These are phyloP conservation scores for Rugonectria rugulosa DNA, from an alignment of 2,329 filamentous ascomycete genomes.

Conservation along the genomic window DNA sequence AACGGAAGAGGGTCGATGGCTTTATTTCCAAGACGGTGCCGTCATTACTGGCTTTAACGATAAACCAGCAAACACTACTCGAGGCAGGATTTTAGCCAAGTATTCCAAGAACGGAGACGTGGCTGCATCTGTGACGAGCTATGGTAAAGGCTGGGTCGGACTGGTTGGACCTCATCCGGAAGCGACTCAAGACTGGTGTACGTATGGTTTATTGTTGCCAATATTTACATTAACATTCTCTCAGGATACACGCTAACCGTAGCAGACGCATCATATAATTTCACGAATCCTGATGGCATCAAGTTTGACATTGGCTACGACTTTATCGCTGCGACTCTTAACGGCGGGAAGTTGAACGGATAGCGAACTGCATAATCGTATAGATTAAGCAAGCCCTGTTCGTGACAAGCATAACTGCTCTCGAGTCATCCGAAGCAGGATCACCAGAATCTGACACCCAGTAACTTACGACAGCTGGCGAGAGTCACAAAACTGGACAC, in stretches of 20 bases:
- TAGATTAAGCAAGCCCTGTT: too few relatives aligned
- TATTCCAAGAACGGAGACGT: conserved; percentile 35
- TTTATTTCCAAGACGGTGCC: conserved; percentile 39
- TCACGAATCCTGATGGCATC: conserved; percentile 34
- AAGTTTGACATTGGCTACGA: conserved; percentile 32
- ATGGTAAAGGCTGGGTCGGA: conserved; percentile 35
- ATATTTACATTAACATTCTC: background rate
- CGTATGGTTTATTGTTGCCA: too few relatives aligned
- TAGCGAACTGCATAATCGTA: too few relatives aligned
- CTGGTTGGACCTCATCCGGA: conserved; percentile 38
- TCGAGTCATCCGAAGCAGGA: too few relatives aligned
- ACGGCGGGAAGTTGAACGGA: too few relatives aligned
- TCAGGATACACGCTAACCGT: too few relatives aligned
- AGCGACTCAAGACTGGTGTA: conserved; percentile 36
- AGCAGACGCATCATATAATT: background rate
- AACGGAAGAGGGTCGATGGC: conserved; percentile 27
- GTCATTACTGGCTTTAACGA: conserved; percentile 27
- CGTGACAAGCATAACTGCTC: too few relatives aligned
- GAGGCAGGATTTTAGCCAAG: conserved; percentile 23
- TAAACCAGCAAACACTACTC: background rate
- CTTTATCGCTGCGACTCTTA: conserved; percentile 34
- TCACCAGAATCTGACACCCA: too few relatives aligned
- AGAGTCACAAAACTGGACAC: too few relatives aligned
- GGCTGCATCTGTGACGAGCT: conserved; percentile 32
- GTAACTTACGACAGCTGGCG: too few relatives aligned